phyloP scores from a whole-genome alignment of 2,329 filamentous ascomycete genomes.

The Fusarium vanettenii region DNA sequence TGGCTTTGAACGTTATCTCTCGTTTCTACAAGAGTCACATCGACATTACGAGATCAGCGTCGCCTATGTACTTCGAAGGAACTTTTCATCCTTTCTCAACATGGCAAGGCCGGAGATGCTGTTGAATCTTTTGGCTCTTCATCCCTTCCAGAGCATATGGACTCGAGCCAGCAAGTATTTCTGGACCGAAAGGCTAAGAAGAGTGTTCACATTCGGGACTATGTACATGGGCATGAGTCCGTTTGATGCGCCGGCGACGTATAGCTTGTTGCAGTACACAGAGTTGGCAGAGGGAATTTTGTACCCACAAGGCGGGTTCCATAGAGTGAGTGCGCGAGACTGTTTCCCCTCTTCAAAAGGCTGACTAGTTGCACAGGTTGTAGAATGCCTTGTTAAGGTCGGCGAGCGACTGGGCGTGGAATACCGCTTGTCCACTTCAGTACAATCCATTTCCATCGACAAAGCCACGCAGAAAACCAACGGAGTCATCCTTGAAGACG shows the following conservation, averaged over 20 bases:
- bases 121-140: slow-evolving; percentile 67
- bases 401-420: slow-evolving; percentile 71
- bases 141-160: slow-evolving; percentile 80
- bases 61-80: slow-evolving; percentile 72
- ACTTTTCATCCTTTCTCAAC: slow-evolving; percentile 71
- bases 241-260: slow-evolving; percentile 80
- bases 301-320: slow-evolving; percentile 79
- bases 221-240: slow-evolving; percentile 89
- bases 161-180: slow-evolving; percentile 74
- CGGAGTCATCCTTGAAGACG: slow-evolving; percentile 69
- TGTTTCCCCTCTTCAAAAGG: accelerated
- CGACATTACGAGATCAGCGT: slow-evolving; percentile 77
- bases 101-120: slow-evolving; percentile 71
- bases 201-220: slow-evolving; percentile 81
- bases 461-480: slow-evolving; percentile 58
- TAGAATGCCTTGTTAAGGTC: slow-evolving; percentile 72
- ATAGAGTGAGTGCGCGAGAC: slow-evolving; percentile 51
- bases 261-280: slow-evolving; percentile 77
- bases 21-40: slow-evolving; percentile 75
- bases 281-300: slow-evolving; percentile 81
- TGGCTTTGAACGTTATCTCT: slow-evolving; percentile 76
- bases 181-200: slow-evolving; percentile 73
- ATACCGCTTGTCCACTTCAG: slow-evolving; percentile 69
- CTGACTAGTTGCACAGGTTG: slow-evolving; percentile 50
- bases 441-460: slow-evolving; percentile 63